Base-by-base conservation (phyloP, 345 rosid genomes). In the Bretschneidera sinensis region DNA sequence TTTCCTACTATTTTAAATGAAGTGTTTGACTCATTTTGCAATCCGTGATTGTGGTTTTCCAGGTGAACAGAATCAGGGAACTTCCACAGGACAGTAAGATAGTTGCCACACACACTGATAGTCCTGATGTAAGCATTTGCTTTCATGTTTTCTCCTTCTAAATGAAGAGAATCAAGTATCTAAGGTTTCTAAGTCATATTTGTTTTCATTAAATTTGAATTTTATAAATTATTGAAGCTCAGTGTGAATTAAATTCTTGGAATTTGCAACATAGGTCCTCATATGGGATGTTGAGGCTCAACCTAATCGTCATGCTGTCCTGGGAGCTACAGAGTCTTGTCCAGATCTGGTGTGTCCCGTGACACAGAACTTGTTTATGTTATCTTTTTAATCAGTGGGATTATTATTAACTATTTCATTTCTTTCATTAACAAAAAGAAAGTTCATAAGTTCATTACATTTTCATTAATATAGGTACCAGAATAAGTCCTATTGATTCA, bases 31-130 rank as follows among this genome's bases (percentile, higher is more conserved):
- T 6, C 18, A 13, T 57, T 24, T 39, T 31, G 24, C 31, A 58
- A 48, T n/a, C n/a, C 64, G 39, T 25, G 47, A n/a, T n/a, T 31
- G 28, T 43, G 10, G 43, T 60, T 57, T 61, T 65, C 34, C 81
- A 84, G 89, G 89, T 84, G 61, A 84, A 84, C 66, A 81, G 85
- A 77, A 84, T 84, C 62, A 81, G 89, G 76, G 85, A 82, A 76
- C 79, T 85, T 31, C 85, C 87, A n/a, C 85, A 79, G 65, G 71
- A 85, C 69, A 78, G 77, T 50, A 84, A 82, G 69, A 84, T 84
- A 50, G 79, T 84, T 14, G 90, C 90, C 39, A 82, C 87, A 13
- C 90, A 85, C 66, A 85, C 83, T 16, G 90, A 85, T 45, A 72
- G 90, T 67, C 87, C 87, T 51, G 78, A 85, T 74, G 90, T 85